Evolutionary conservation across 2,329 filamentous ascomycete genomes (phyloP), one percentile per base, ranked within the genome.

Genomic region (Emmonsia crescens): DNA sequence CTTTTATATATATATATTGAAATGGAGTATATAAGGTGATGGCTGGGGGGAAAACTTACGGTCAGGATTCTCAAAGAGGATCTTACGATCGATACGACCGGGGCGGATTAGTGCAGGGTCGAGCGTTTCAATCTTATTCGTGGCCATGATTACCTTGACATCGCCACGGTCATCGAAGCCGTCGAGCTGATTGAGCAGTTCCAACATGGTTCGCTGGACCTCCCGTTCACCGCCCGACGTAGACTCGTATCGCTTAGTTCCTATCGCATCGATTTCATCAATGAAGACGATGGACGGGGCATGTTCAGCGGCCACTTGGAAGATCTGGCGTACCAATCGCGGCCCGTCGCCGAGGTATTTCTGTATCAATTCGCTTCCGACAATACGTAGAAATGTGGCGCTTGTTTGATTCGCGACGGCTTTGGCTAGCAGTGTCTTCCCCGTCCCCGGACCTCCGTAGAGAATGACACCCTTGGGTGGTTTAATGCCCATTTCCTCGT

Each of bases 401-500:
- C 92, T 96, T n/a, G 94, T 97, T 75, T 96, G 93, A 74, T 99
- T 97, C 67, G 94, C 94, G 57, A 99, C 94, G 10, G 94, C 94
- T 80, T 97, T 97, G 64, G 94, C 94, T 62, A 99, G 81, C 2
- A 96, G 81, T 5, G 92, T 97, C 80, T 97, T 99, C 76, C 94
- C 94, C 9, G 94, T 99, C 76, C 94, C 94, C 0, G 94, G 94
- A 5, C 91, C 91, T 78, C 94, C 94, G 75, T 99, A 99, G 31
- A 99, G 87, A 71, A 99, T 99, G 69, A 99, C 94, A 83, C 94
- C 94, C 83, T 99, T 99, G 64, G 94, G 94, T 4, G 94, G 94
- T 78, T 99, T 99, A 83, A 99, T 97, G 72, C 94, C 94, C 94
- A 99, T 99, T 80, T 99, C 94, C 77, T 99, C 94, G 77, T 99